Evolutionary conservation across 2,329 filamentous ascomycete genomes (phyloP).

Genomic region (Elsinoe perseae): DNA sequence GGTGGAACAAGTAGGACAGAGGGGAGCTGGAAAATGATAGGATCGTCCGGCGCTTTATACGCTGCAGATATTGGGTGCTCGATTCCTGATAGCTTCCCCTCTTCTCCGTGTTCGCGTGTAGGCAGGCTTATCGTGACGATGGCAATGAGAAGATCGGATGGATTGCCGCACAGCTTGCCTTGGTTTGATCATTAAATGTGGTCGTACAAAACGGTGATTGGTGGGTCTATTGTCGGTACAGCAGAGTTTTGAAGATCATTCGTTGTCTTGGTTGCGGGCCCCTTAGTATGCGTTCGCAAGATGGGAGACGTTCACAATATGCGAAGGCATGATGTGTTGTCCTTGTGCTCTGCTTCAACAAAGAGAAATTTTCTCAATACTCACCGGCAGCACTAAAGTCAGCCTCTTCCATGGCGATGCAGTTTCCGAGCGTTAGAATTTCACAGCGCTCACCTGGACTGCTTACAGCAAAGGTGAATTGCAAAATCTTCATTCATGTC

Average conservation of each 20-base stretch:
- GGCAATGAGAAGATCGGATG: background rate
- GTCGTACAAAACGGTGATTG: background rate
- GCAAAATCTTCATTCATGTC: background rate
- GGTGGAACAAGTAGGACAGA: background rate
- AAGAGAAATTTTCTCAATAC: background rate
- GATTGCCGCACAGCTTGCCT: background rate
- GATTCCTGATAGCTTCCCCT: background rate
- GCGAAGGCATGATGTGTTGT: background rate
- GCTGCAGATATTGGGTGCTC: background rate
- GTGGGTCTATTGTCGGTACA: background rate
- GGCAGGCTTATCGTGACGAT: background rate
- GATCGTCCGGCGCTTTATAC: background rate
- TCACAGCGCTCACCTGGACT: background rate
- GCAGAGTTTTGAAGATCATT: no score
- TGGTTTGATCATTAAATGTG: background rate
- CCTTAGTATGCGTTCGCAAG: no score
- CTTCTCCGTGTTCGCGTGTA: background rate
- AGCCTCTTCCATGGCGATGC: background rate
- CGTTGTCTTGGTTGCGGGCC: no score
- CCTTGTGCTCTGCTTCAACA: background rate
- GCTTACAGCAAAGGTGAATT: background rate
- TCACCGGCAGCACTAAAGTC: background rate
- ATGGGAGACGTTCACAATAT: background rate
- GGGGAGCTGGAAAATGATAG: background rate
- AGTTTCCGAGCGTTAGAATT: background rate